These are phyloP conservation scores for Trichoderma koningiopsis DNA, from an alignment of 2,329 filamentous ascomycete species.

Conservation along the genomic window DNA sequence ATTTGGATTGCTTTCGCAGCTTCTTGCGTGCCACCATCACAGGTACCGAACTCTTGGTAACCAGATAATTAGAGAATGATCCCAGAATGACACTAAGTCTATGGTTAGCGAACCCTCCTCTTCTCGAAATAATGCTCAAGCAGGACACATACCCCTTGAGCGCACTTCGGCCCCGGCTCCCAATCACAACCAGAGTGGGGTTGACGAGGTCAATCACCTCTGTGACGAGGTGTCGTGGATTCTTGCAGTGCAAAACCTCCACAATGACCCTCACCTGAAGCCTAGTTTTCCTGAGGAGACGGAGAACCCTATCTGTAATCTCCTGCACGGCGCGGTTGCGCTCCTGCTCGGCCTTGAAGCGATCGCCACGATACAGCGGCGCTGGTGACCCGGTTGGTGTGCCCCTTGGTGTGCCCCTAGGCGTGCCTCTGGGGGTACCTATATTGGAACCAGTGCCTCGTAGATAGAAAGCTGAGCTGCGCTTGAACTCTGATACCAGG, in stretches of 20 bases:
- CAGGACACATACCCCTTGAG: constrained; percentile 76
- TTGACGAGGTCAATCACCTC: constrained; percentile 94
- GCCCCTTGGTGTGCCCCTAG: constrained; percentile 44
- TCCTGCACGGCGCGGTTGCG: constrained; percentile 77
- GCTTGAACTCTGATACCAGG: constrained; percentile 40
- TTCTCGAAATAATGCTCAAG: constrained; percentile 23
- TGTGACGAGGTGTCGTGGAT: constrained; percentile 90
- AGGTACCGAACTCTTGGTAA: constrained; percentile 93
- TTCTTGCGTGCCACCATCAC: constrained; percentile 97
- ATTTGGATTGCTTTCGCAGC: constrained; percentile 82
- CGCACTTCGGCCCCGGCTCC: constrained; percentile 86
- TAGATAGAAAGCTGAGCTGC: constrained; percentile 34
- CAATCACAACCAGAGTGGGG: constrained; percentile 90
- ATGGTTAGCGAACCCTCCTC: constrained; percentile 37
- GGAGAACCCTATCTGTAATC: constrained; percentile 83
- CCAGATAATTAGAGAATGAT: constrained; percentile 95
- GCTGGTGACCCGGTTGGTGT: constrained; percentile 50
- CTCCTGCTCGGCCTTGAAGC: constrained; percentile 71
- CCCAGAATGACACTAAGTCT: constrained; percentile 78
- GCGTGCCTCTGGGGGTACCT: constrained; percentile 47
- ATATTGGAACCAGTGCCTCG: constrained; percentile 35
- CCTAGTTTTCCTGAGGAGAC: constrained; percentile 83
- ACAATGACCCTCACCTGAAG: constrained; percentile 92
- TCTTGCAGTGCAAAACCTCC: constrained; percentile 98
- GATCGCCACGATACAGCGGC: constrained; percentile 52